Evolutionary conservation across 2,329 filamentous ascomycete genomes (phyloP).

Genomic region (Fusarium citri): DNA sequence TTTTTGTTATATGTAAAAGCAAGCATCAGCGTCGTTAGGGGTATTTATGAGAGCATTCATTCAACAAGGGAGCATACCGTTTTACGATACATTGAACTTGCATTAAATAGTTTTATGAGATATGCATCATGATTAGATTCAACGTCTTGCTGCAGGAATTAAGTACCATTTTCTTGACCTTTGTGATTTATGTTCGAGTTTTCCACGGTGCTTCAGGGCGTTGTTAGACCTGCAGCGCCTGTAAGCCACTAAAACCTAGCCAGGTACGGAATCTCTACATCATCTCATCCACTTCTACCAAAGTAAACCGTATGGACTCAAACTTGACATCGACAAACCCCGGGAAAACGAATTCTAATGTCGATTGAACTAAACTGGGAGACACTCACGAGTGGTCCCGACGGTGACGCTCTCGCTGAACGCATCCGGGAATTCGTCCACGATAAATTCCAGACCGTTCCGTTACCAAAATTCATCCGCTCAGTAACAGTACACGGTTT

Average conservation of each 20-base stretch:
- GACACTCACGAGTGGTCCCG: slow-evolving; percentile 86
- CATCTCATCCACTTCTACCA: slow-evolving; percentile 28
- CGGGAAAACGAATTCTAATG: slow-evolving; percentile 64
- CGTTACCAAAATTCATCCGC: slow-evolving; percentile 94
- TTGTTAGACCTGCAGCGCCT: not conserved
- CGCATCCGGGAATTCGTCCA: slow-evolving; percentile 93
- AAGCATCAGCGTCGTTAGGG: slow-evolving; percentile 28
- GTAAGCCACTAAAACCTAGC: slow-evolving; percentile 19
- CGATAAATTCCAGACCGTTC: slow-evolving; percentile 92
- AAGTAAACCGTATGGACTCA: not conserved
- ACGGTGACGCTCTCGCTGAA: slow-evolving; percentile 86
- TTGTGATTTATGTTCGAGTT: not conserved
- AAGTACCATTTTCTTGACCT: not conserved
- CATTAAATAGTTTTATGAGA: slow-evolving; percentile 3
- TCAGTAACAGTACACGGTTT: slow-evolving; percentile 95
- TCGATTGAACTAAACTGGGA: slow-evolving; percentile 99
- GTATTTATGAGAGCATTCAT: slow-evolving; percentile 27
- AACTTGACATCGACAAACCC: not conserved
- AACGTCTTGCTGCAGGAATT: not conserved
- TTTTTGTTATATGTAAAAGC: slow-evolving; percentile 20
- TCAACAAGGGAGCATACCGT: slow-evolving; percentile 1
- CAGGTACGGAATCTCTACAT: not conserved
- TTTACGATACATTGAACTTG: not conserved
- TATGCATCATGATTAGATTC: slow-evolving; percentile 12
- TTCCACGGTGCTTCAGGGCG: not conserved